Evolutionary conservation across 352 stramenopile genomes (phyloP), one percentile per base, ranked within the genome.

Genomic region (Pelagophyceae sp.): DNA sequence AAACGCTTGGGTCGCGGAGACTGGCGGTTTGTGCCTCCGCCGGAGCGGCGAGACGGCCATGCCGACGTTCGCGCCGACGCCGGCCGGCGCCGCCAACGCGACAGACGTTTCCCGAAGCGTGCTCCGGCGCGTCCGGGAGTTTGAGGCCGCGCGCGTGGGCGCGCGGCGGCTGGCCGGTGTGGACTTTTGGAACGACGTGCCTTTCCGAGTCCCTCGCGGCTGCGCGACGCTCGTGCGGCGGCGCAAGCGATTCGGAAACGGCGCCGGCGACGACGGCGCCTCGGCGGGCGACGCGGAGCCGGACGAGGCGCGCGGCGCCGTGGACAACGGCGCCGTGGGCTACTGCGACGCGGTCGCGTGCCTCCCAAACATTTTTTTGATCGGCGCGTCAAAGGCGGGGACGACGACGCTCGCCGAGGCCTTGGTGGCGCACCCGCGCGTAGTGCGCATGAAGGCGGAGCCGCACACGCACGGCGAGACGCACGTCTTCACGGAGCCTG

Each of bases 351-450:
- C 38, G 2, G 37, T 31, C 17, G 33, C 67, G 35, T 74, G 67
- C n/a, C 33, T 74, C 15, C 67, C 67, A 37, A 74, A 74, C 38
- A 5, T 74, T 2, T 74, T 60, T 33, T 17, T 74, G 15, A 33
- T 74, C n/a, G 67, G 67, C 67, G 67, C 38, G 15, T 74, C 67
- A 11, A 74, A 74, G 38, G 19, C 67, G 0, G 67, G 67, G 2
- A 74, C 67, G 67, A 74, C 67, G 38, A 74, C 67, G 67, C 33
- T 74, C 35, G 51, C 25, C 38, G 67, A 74, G 38, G 67, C 67
- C 25, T 20, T 74, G 15, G 0, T 2, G 2, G 67, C 33, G 67
- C 67, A 74, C 67, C 67, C 67, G 38, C 67, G 67, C 35, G 38
- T 74, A 0, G 33, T 58, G 17, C 15, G 5, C 5, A 74, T 74